Evolutionary conservation across 331 rosid species (phyloP).

Genomic region (Malus hybrid): DNA sequence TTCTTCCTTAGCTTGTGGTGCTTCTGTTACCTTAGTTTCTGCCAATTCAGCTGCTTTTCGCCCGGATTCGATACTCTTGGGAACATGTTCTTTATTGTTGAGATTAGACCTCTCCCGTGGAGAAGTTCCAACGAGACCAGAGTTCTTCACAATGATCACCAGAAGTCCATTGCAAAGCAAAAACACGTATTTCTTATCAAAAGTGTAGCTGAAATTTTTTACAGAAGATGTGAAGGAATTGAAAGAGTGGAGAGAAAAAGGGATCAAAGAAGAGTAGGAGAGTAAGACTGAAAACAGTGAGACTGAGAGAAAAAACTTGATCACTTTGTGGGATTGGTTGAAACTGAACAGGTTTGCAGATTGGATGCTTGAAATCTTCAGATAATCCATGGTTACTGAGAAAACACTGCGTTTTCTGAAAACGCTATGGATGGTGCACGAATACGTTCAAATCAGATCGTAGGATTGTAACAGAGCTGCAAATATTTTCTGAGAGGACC

Average conservation of each 20-base stretch:
- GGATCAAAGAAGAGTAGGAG: conserved; percentile 3
- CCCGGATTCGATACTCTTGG: not conserved
- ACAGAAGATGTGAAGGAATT: conserved; percentile 10
- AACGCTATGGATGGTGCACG: too few relatives aligned
- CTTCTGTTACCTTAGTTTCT: not conserved
- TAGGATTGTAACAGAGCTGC: too few relatives aligned
- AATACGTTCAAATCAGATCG: too few relatives aligned
- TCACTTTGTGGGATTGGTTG: conserved; percentile 8
- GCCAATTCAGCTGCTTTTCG: not conserved
- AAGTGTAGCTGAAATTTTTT: conserved; percentile 14
- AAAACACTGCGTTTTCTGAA: too few relatives aligned
- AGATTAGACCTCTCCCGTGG: not conserved
- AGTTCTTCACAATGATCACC: conserved; percentile 31
- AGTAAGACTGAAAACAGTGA: conserved; percentile 16
- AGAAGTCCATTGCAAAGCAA: conserved; percentile 62
- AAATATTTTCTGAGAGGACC: not conserved
- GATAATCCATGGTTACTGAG: conserved; percentile 7
- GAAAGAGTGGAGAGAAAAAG: conserved; percentile 13
- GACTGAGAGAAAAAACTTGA: conserved; percentile 23
- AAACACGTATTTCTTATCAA: conserved; percentile 52
- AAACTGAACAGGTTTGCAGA: not conserved
- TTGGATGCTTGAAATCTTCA: not conserved
- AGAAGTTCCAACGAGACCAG: conserved; percentile 20
- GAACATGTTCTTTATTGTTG: not conserved
- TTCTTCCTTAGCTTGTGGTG: not conserved